Evolutionary conservation across 2,329 filamentous ascomycete genomes (phyloP).

Genomic region (Emmonsiellopsis sp.): DNA sequence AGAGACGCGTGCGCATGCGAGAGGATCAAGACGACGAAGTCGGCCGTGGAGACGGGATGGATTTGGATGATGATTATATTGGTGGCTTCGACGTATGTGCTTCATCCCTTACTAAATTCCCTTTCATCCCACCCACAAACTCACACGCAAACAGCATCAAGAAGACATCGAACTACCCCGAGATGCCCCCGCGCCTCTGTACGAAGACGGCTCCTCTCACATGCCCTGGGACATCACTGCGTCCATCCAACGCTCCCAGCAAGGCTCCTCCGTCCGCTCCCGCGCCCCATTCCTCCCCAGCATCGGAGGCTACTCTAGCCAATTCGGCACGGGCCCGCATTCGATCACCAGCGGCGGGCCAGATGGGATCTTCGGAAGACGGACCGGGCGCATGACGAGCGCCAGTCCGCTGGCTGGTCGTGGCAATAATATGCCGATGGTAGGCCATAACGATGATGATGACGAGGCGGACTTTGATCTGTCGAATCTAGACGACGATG

Average conservation of each 20-base stretch:
- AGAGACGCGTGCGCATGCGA: slow-evolving; percentile 30
- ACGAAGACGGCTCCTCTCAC: slow-evolving; percentile 56
- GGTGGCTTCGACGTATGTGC: slow-evolving; percentile 28
- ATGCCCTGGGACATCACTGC: slow-evolving; percentile 61
- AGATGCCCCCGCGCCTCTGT: slow-evolving; percentile 55
- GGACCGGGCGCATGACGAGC: slow-evolving; percentile 45
- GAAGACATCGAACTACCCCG: slow-evolving; percentile 58
- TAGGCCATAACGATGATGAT: background rate
- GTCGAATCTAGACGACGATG: slow-evolving; percentile 7
- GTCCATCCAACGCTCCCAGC: slow-evolving; percentile 44
- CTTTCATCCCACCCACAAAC: background rate
- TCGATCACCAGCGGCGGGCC: slow-evolving; percentile 13
- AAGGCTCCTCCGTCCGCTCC: slow-evolving; percentile 27
- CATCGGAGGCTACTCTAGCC: slow-evolving; percentile 24
- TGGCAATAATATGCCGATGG: slow-evolving; percentile 16
- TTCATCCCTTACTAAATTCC: background rate
- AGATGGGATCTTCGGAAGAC: slow-evolving; percentile 16
- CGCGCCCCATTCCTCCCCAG: slow-evolving; percentile 25
- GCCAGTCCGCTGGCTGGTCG: slow-evolving; percentile 53
- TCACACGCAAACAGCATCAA: slow-evolving; percentile 10
- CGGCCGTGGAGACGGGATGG: slow-evolving; percentile 18
- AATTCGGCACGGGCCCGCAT: slow-evolving; percentile 10
- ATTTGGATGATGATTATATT: slow-evolving; percentile 21
- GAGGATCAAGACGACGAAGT: slow-evolving; percentile 24
- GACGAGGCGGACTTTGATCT: slow-evolving; percentile 9